Evolutionary conservation across 2,329 filamentous ascomycete species (phyloP), one percentile per base, ranked within the genome.

Genomic region (Diaporthe helianthi): DNA sequence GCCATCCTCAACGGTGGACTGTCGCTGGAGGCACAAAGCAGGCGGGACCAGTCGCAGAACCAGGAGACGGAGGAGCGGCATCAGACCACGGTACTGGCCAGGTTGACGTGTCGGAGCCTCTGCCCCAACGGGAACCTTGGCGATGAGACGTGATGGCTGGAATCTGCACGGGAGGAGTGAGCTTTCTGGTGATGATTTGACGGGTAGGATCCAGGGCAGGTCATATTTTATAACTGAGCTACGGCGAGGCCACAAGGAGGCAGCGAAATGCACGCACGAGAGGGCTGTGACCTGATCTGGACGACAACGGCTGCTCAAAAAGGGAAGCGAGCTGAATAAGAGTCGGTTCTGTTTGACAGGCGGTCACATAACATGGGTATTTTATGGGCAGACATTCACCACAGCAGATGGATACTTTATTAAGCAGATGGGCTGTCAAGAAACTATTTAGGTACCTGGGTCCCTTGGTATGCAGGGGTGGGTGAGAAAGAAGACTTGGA

Each of bases 11-110:
- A n/a, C n/a, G n/a, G n/a, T n/a, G n/a, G n/a, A 17, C 36, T 26
- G 26, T 4, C 46, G n/a, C 8, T 4, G 41, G 31, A 44, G 13
- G 55, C 36, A 26, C 47, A 44, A 17, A 61, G n/a, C 44, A 31
- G 65, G 29, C 65, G 65, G 58, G 41, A 65, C 41, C 47, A 65
- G 55, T 47, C 58, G 67, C 38, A 24, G 52, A 41, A 69, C 69
- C 69, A 69, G 69, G 44, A 66, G 66, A 71, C 53, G 61, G 67
- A 63, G 64, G 52, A 51, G 65, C 29, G 65, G 31, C 15, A 67
- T 71, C 69, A 69, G 66, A 49, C 69, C 69, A 71, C 65, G 31
- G 36, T 67, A 26, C 49, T 58, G 46, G 49, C 47, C 63, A 47
- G 68, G 53, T 54, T 38, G 63, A 41, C 61, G 51, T 24, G 53